phyloP scores from a whole-genome alignment of 257 asterid genomes.

The Petunia axillaris region DNA sequence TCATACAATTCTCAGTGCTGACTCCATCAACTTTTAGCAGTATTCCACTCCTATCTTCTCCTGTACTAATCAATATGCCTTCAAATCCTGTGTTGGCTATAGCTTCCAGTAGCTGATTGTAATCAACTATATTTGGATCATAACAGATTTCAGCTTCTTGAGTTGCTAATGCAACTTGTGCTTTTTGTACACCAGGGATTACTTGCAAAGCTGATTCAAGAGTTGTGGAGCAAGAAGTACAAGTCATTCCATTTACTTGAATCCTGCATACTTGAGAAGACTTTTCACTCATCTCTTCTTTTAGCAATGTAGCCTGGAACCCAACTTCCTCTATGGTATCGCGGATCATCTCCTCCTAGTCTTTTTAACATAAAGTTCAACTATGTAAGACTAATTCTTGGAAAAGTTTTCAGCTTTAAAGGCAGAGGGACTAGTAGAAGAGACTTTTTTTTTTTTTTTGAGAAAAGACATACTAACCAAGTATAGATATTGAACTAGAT shows the following conservation, averaged over 20 bases:
- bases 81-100: conserved; percentile 56
- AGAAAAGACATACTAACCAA: background rate
- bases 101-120: conserved; percentile 40
- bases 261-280: conserved; percentile 46
- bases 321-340: conserved; percentile 66
- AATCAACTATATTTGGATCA: conserved; percentile 44
- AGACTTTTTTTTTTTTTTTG: background rate
- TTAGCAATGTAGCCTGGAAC: conserved; percentile 46
- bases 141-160: conserved; percentile 51
- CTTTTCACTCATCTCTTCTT: conserved; percentile 41
- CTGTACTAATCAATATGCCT: conserved; percentile 46
- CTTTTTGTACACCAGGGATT: conserved; percentile 50
- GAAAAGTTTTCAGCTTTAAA: background rate
- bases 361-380: conserved; percentile 4
- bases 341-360: conserved; percentile 55
- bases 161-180: conserved; percentile 50
- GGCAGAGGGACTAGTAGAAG: conserved; percentile 10
- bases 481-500: background rate
- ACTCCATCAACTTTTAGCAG: conserved; percentile 52
- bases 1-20: conserved; percentile 36
- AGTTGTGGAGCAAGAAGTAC: conserved; percentile 61
- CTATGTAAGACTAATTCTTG: conserved; percentile 16
- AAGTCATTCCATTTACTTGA: conserved; percentile 51
- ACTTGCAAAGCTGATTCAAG: conserved; percentile 52
- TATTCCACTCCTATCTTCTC: conserved; percentile 38